Evolutionary conservation across 805 yeast genomes (phyloP), one percentile per base, ranked within the genome.

Genomic region (Monosporozyma unispora): DNA sequence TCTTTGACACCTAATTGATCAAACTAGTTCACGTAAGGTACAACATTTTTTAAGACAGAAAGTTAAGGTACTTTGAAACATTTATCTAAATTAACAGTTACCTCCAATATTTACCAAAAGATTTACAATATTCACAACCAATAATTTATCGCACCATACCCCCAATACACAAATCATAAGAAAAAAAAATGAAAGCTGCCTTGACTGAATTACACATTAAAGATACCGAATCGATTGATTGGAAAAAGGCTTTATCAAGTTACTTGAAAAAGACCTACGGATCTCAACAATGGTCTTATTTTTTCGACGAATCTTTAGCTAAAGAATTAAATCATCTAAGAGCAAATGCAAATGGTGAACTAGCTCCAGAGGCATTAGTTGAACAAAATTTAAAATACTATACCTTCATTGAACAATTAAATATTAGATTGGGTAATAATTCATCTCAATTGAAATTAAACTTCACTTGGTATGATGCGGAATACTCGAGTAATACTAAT

Each of bases 381-480:
- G 67, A 62, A 44, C 66, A 61, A 45, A 63, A 61, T 37, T 81
- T 78, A 61, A 76, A 77, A 48, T 91, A 91, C 65, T 88, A 81
- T 60, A 86, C 87, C 14, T 93, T 84, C 62, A 64, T 93, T 53
- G 96, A 90, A 60, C 76, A 87, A 11, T 68, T 93, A 45, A 89
- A 85, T 53, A 67, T 87, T 55, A 72, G 97, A 48, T 65, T 91
- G 19, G 93, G 96, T 1, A 74, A 81, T 50, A 73, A 72, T 47
- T 69, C 75, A n/a, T 66, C 70, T 3, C 77, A 74, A n/a, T 74
- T 82, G 51, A 72, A 74, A 50, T 62, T 84, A 10, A 74, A 76
- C 48, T 91, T 90, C 63, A 74, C 79, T 0, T 91, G 98, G 98
- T 68, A 69, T 55, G 96, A 90, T 61, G 83, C 93, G 4, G 86